Conservation (phyloP, 2,329 filamentous ascomycete species). For the Paracamarosporium sp. region DNA sequence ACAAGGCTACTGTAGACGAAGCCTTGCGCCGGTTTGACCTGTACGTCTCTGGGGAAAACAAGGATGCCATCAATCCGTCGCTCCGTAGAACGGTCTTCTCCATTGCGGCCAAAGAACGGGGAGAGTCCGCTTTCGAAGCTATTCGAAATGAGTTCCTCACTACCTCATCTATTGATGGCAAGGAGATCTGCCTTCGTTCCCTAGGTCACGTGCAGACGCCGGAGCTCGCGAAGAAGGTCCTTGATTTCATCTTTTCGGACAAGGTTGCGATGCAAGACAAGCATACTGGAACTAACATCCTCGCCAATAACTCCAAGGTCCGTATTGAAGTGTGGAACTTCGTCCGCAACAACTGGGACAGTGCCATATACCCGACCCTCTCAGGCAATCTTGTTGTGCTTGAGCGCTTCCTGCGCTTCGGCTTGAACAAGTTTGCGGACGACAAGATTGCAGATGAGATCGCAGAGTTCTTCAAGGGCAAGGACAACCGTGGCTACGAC, state of each 20-base stretch:
- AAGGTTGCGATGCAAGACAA: conserved; percentile 87
- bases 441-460: conserved; percentile 73
- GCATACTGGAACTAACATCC: conserved; percentile 77
- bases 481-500: conserved; percentile 86
- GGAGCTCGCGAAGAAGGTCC: conserved; percentile 70
- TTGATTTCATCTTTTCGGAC: conserved; percentile 80
- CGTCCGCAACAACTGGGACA: conserved; percentile 81
- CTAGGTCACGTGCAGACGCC: conserved; percentile 76
- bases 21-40: conserved; percentile 79
- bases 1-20: conserved; percentile 75
- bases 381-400: conserved; percentile 83
- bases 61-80: conserved; percentile 77
- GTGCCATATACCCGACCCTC: conserved; percentile 71
- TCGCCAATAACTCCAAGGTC: conserved; percentile 75
- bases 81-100: conserved; percentile 82
- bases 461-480: conserved; percentile 80
- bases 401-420: conserved; percentile 84
- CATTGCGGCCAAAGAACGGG: conserved; percentile 76
- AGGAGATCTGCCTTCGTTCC: conserved; percentile 80
- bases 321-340: conserved; percentile 84
- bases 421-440: conserved; percentile 80
- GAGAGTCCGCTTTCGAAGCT: conserved; percentile 71
- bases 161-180: conserved; percentile 87
- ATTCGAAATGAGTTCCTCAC: conserved; percentile 85
- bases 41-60: conserved; percentile 72